Base-by-base conservation (phyloP, 768 basidiomycete genomes). In the Exsudoporus frostii region DNA sequence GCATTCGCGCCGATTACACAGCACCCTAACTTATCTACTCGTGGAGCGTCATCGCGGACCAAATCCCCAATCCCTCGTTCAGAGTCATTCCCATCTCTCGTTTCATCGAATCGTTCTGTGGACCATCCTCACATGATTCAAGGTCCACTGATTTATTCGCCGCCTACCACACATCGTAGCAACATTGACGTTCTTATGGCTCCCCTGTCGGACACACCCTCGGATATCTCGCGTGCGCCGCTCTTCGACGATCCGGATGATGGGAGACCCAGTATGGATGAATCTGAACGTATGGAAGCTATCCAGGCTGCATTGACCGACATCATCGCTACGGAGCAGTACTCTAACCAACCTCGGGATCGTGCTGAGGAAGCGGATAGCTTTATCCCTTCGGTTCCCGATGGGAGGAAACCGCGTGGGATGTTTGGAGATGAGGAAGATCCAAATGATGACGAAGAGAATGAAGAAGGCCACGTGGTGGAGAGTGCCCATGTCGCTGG, bases 291-390 rank as follows among this genome's bases (percentile, higher is more conserved):
- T 36, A 97, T 98, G 84, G 92, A 94, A 62, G 95, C 96, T 3
- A 97, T 98, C 19, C 93, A 94, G 62, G 94, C 94, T 8, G 97
- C 97, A 5, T 75, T 99, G 56, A 94, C 91, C 10, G 92, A 96
- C 65, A 98, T 99, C 67, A 94, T 99, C 63, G 92, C 92, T 3
- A 76, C 88, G 37, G 91, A 96, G 57, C 78, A 85, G 36, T 78
- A 81, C 49, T 70, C 69, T 49, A 54, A 56, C n/a, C 65, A 69
- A 20, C 51, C 52, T 33, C 57, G 36, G 30, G 51, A 51, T 32
- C 57, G 4, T 29, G 44, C 22, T 27, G 53, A 57, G 51, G 55
- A 52, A 25, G 47, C n/a, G n/a, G 54, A 45, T 25, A 24, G 25
- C 30, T 47, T 50, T n/a, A 24, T 46, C 27, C 45, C 56, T 40